These are phyloP conservation scores for Exophiala spinifera DNA, from an alignment of 2,329 filamentous ascomycete genomes.

Conservation along the genomic window DNA sequence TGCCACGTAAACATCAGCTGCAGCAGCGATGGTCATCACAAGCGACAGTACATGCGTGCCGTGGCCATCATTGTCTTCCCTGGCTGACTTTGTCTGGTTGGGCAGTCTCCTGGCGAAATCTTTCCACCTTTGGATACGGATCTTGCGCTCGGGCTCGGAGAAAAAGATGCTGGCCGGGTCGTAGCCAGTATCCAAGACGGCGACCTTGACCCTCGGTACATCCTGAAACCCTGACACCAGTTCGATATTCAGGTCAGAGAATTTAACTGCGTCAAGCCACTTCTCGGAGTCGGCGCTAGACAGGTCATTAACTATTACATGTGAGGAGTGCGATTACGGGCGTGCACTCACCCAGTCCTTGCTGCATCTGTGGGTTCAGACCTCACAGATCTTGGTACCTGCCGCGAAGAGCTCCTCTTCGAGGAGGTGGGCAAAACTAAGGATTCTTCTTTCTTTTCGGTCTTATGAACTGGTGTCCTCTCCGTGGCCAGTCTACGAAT, in stretches of 20 bases:
- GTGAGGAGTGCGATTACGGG: neutral
- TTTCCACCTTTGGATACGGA: neutral
- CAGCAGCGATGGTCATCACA: constrained; percentile 7
- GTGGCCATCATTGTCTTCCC: constrained; percentile 10
- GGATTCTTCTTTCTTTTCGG: neutral
- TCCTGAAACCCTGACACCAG: neutral
- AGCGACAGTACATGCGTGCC: constrained; percentile 18
- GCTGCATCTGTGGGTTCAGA: neutral
- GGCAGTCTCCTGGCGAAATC: neutral
- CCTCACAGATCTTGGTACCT: neutral
- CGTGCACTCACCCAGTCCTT: neutral
- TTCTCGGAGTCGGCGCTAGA: neutral
- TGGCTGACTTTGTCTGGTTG: neutral
- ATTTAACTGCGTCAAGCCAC: neutral
- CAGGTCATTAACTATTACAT: neutral
- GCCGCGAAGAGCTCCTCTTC: neutral
- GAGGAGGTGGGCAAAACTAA: neutral
- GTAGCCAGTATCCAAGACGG: neutral
- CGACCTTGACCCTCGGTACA: neutral
- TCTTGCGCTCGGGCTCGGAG: neutral
- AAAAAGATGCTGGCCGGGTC: neutral
- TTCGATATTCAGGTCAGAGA: neutral
- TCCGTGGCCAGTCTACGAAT: neutral
- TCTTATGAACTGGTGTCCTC: neutral
- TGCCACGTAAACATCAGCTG: constrained; percentile 16